Conservation (phyloP, 1,284 basidiomycete species). For the Ustilago nuda region DNA sequence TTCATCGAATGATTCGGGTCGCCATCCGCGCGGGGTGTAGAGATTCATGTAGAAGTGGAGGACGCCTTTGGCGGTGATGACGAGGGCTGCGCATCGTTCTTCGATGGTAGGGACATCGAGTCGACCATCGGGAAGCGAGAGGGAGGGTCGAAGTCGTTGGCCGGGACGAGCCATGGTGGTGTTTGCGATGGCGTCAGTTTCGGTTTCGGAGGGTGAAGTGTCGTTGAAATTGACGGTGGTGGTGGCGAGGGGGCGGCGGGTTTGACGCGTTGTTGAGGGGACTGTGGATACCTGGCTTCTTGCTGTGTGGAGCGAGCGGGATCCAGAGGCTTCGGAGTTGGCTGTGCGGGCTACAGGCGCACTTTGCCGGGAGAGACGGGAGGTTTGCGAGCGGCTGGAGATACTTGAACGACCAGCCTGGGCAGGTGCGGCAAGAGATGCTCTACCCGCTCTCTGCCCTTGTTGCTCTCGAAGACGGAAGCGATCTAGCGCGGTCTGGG, state of each 20-base stretch:
- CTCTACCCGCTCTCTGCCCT: conserved; percentile 14
- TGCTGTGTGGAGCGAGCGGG: conserved; percentile 25
- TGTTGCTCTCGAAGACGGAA: conserved; percentile 24
- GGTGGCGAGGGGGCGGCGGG: background rate
- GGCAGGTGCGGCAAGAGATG: conserved; percentile 25
- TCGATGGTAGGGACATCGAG: conserved; percentile 48
- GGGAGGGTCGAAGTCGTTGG: conserved; percentile 44
- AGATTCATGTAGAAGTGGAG: conserved; percentile 53
- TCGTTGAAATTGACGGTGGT: conserved; percentile 6
- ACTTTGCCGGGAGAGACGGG: conserved; percentile 21
- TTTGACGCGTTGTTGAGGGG: conserved; percentile 8
- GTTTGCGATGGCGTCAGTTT: conserved; percentile 12
- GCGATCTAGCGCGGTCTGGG: conserved; percentile 30
- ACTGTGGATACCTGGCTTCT: conserved; percentile 17
- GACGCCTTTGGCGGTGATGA: conserved; percentile 51
- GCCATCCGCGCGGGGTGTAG: conserved; percentile 35
- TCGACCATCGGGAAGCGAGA: conserved; percentile 36
- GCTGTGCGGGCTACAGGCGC: conserved; percentile 15
- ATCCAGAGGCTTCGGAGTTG: conserved; percentile 12
- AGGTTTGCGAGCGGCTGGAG: conserved; percentile 8
- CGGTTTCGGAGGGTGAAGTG: conserved; percentile 1
- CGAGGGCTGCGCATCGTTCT: conserved; percentile 50
- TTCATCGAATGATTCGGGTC: conserved; percentile 40
- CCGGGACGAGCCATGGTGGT: conserved; percentile 36
- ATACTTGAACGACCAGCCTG: background rate